Conservation (phyloP, 805 yeast genomes). For the Yarrowia bubula region DNA sequence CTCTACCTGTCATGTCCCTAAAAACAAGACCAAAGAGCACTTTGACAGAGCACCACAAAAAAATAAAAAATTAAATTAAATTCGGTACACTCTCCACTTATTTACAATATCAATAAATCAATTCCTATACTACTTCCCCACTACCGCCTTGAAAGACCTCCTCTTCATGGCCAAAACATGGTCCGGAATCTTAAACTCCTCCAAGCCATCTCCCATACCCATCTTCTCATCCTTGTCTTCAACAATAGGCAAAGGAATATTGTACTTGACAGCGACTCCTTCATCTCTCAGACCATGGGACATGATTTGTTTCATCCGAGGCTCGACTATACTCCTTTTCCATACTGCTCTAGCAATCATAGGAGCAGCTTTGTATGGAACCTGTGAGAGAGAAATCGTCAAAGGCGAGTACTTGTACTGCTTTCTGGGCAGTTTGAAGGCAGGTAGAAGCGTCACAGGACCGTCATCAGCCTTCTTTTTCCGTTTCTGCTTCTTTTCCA, state of each 20-base stretch:
- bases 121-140: neutral
- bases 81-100: neutral
- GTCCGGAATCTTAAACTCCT: conserved; percentile 14
- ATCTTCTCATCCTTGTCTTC: conserved; percentile 26
- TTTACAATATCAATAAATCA: neutral
- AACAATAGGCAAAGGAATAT: conserved; percentile 5
- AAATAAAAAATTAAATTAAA: too few species aligned
- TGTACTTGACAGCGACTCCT: conserved; percentile 21
- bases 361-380: conserved; percentile 14
- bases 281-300: conserved; percentile 17
- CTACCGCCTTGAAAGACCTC: neutral
- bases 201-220: conserved; percentile 24
- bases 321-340: conserved; percentile 17
- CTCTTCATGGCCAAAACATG: conserved; percentile 1
- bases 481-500: conserved; percentile 19
- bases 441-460: conserved; percentile 10
- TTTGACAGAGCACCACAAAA: too few species aligned
- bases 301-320: conserved; percentile 19
- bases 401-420: conserved; percentile 19
- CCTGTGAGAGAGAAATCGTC: neutral
- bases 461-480: conserved; percentile 26
- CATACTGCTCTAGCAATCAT: conserved; percentile 26
- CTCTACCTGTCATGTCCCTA: too few species aligned
- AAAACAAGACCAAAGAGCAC: too few species aligned
- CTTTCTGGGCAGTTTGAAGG: conserved; percentile 5